phyloP scores from a whole-genome alignment of 495 filamentous ascomycete species.

The Extremus antarcticus region DNA sequence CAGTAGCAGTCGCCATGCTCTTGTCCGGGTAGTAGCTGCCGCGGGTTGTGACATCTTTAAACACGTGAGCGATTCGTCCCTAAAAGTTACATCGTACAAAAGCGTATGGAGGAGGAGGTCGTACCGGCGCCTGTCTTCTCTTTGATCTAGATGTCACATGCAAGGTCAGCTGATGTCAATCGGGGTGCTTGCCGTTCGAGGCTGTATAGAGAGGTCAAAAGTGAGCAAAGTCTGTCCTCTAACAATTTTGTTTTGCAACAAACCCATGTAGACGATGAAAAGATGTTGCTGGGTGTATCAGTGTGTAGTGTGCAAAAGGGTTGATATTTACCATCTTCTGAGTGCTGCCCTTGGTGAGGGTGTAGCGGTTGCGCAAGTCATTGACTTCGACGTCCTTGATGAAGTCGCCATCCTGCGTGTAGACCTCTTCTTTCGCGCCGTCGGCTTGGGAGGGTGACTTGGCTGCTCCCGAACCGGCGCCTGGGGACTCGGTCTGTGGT shows the following conservation, averaged over 20 bases:
- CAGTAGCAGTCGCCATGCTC: constrained; percentile 85
- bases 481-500: constrained; percentile 29
- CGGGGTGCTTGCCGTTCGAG: constrained; percentile 44
- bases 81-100: constrained; percentile 40
- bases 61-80: constrained; percentile 51
- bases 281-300: constrained; percentile 57
- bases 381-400: constrained; percentile 99
- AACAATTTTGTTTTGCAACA: constrained; percentile 9
- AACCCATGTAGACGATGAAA: constrained; percentile 24
- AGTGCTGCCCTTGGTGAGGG: constrained; percentile 92
- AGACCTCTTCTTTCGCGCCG: constrained; percentile 67
- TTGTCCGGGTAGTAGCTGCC: constrained; percentile 96
- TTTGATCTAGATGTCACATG: constrained; percentile 97
- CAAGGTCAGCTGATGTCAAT: constrained; percentile 95
- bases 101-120: constrained; percentile 42
- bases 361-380: constrained; percentile 91
- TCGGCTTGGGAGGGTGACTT: constrained; percentile 37
- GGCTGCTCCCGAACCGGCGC: constrained; percentile 37
- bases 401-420: constrained; percentile 89
- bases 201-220: constrained; percentile 53
- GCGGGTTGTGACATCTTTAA: constrained; percentile 96
- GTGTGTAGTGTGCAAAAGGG: constrained; percentile 51
- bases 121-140: constrained; percentile 99
- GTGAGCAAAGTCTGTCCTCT: constrained; percentile 58
- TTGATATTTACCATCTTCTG: constrained; percentile 95